These are phyloP conservation scores for Berberis thunbergii DNA, from an alignment of 164 flowering plant genomes.

Conservation along the genomic window DNA sequence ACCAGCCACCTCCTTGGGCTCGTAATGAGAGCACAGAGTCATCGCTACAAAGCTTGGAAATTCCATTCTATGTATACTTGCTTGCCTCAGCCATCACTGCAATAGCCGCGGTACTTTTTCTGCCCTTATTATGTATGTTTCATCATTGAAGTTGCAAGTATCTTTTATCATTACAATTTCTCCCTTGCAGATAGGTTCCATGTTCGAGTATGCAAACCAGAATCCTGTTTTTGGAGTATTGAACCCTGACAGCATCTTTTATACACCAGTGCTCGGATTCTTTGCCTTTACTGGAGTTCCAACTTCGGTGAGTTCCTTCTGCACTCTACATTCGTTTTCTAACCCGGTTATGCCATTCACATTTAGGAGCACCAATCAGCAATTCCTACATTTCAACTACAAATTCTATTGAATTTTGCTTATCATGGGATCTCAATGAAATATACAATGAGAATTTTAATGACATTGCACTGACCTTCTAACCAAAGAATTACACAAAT, in stretches of 20 bases:
- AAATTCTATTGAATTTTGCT: too few relatives aligned
- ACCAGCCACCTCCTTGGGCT: neutral
- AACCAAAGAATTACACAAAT: too few relatives aligned
- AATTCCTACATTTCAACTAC: too few relatives aligned
- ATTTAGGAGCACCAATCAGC: too few relatives aligned
- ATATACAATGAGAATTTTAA: too few relatives aligned
- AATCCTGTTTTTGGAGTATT: constrained; percentile 82
- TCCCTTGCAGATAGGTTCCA: constrained; percentile 69
- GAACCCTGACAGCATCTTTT: constrained; percentile 70
- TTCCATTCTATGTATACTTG: constrained; percentile 69
- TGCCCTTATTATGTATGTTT: neutral
- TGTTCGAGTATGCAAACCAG: constrained; percentile 76
- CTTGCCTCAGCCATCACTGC: constrained; percentile 80
- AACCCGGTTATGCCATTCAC: too few relatives aligned
- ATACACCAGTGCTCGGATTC: constrained; percentile 88
- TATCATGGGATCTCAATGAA: too few relatives aligned
- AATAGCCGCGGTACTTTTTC: constrained; percentile 71
- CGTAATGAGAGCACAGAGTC: neutral
- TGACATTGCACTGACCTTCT: too few relatives aligned
- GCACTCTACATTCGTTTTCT: neutral
- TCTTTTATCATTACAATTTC: neutral
- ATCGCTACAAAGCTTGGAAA: constrained; percentile 26
- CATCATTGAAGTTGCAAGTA: too few relatives aligned
- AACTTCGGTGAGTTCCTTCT: constrained; percentile 56
- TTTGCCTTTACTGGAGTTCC: constrained; percentile 85